These are phyloP conservation scores for Suhomyces sp. DNA, from an alignment of 805 yeast species.

Conservation along the genomic window DNA sequence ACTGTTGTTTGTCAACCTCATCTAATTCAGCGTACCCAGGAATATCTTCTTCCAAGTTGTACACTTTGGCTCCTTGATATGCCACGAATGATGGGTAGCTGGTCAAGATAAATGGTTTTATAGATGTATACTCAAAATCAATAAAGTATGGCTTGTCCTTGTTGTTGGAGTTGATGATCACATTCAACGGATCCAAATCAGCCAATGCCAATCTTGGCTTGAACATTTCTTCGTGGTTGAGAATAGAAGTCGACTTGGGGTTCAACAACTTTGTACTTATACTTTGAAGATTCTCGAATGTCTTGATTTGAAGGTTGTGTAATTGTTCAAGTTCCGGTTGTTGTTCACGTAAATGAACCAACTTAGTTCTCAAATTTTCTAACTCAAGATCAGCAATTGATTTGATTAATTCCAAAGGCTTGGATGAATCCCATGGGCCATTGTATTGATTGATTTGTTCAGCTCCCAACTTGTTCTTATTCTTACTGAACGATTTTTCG, in stretches of 20 bases:
- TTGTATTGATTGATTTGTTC: constrained; percentile 48
- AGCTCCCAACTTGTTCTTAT: constrained; percentile 53
- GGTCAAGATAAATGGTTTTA: constrained; percentile 79
- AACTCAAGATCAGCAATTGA: constrained; percentile 67
- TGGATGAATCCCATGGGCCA: constrained; percentile 75
- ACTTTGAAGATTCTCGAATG: constrained; percentile 59
- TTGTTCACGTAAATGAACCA: constrained; percentile 2
- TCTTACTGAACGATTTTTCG: constrained; percentile 76
- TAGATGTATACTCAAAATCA: constrained; percentile 79
- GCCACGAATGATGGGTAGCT: constrained; percentile 81
- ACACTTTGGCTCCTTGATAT: constrained; percentile 86
- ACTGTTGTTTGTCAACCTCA: constrained; percentile 75
- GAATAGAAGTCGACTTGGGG: constrained; percentile 52
- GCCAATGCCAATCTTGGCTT: constrained; percentile 76
- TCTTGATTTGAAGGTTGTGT: constrained; percentile 51
- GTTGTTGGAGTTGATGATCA: constrained; percentile 42
- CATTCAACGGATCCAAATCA: constrained; percentile 90
- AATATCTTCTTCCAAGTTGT: constrained; percentile 69
- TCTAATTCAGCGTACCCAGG: constrained; percentile 66
- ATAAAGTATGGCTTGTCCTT: constrained; percentile 49
- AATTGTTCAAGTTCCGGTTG: no score
- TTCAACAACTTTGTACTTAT: constrained; percentile 62
- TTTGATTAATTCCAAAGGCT: constrained; percentile 61
- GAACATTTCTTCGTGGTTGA: constrained; percentile 60
- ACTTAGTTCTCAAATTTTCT: constrained; percentile 44